Conservation (phyloP, 192 early-diverging fungal genomes). For the Funneliformis geosporum region DNA sequence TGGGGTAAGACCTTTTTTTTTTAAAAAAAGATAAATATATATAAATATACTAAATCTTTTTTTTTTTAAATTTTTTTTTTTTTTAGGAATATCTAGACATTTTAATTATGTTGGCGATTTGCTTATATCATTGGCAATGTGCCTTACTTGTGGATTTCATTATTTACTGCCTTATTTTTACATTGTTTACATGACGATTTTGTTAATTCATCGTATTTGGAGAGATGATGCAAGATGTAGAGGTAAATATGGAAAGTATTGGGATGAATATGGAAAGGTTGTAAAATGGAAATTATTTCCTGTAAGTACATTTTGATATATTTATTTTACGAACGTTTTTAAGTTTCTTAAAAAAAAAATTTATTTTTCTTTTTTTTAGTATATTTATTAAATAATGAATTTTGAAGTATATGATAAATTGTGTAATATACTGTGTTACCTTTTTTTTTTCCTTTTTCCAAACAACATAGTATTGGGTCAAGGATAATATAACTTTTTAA, state of each 20-base stretch:
- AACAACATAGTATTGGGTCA: no score
- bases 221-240: slow-evolving; percentile 71
- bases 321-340: no score
- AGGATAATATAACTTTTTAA: no score
- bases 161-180: slow-evolving; percentile 79
- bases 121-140: slow-evolving; percentile 70
- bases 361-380: no score
- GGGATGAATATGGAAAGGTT: slow-evolving; percentile 67
- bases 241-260: slow-evolving; percentile 83
- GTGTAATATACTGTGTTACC: no score
- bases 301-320: background rate
- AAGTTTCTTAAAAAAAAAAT: no score
- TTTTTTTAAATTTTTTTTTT: background rate
- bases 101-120: slow-evolving; percentile 85
- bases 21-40: slow-evolving; percentile 21
- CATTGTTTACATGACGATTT: slow-evolving; percentile 77
- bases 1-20: slow-evolving; percentile 59
- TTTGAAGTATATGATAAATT: no score
- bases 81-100: slow-evolving; percentile 64
- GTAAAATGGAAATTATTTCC: slow-evolving; percentile 37
- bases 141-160: slow-evolving; percentile 68
- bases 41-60: background rate
- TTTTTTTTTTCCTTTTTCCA: no score
- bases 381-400: no score
- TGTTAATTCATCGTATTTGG: slow-evolving; percentile 66